Base-by-base conservation (phyloP, 306 rosid genomes). In the Geum urbanum region DNA sequence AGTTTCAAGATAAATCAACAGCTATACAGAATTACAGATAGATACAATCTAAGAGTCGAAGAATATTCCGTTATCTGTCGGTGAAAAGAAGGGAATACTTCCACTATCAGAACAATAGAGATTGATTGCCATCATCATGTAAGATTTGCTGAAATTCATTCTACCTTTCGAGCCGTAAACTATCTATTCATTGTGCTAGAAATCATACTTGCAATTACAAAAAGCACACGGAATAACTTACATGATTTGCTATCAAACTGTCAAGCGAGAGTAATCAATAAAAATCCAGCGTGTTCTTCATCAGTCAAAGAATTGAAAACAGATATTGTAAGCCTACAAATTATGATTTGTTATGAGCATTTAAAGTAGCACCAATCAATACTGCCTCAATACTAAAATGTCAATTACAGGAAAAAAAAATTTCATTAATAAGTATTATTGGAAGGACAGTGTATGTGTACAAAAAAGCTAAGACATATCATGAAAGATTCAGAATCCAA, bases 301-400 rank as follows among this genome's bases (percentile, higher is more conserved):
- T 74, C 64, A 44, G 86, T 79, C 72, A 91, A 80, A 37, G 81
- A 79, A 82, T 80, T 76, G 85, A 88, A 84, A 46, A 71, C 86
- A 35, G 87, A 71, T 78, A 91, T 67, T 48, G 83, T 82, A 73
- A 91, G 92, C 96, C 96, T 91, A 96, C 91, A 88, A 74, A 79
- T 71, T 69, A 72, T 73, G 59, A 67, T 50, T 51, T 37, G 14
- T 66, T 50, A 54, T 73, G 18, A 73, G 82, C 73, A 77, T 63
- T 48, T 16, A 15, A 62, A 70, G 54, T 58, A 20, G 19, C 8
- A 3, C 12, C 60, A 5, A 27, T 54, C 64, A 63, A 63, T 22
- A 27, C 18, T 6, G 39, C 63, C 53, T 53, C 55, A 10, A 18
- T 9, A 51, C 20, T 20, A 22, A 52, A 68, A 11, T 69, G 43